Conservation (phyloP, 2,329 filamentous ascomycete species). For the Verticillium tricorpus region DNA sequence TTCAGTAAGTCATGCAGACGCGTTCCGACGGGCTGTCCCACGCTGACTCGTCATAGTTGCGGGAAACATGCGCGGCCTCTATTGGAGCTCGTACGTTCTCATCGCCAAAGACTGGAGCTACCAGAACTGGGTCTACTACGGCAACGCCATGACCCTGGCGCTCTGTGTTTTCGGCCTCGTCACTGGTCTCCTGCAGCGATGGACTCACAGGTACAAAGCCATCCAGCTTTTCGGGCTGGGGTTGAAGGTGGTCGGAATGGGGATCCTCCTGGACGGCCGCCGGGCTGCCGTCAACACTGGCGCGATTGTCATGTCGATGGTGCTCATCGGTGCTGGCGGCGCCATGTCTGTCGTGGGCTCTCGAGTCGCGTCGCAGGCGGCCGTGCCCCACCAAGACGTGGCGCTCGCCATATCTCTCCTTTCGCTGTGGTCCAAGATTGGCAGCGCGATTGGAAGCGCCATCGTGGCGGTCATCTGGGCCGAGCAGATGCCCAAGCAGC, state of each 20-base stretch:
- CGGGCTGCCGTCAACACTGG: constrained; percentile 7
- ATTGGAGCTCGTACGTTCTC: constrained; percentile 10
- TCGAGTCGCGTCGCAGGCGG: constrained; percentile 6
- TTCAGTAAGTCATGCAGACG: constrained; percentile 3
- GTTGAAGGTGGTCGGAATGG: constrained; percentile 21
- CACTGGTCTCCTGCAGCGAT: constrained; percentile 7
- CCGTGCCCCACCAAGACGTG: constrained; percentile 9
- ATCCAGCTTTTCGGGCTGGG: constrained; percentile 15
- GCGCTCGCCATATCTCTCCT: constrained; percentile 7
- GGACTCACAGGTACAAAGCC: constrained; percentile 9
- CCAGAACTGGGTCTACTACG: constrained; percentile 11
- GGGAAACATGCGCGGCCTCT: constrained; percentile 8
- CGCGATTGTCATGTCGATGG: constrained; percentile 69
- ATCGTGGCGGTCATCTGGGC: constrained; percentile 9
- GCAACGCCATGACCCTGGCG: constrained; percentile 8
- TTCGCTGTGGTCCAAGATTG: constrained; percentile 9
- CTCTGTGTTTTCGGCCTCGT: constrained; percentile 9
- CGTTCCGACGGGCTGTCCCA: neutral
- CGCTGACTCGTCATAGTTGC: constrained; percentile 1
- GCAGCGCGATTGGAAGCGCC: constrained; percentile 8
- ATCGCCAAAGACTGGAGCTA: constrained; percentile 10
- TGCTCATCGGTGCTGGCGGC: constrained; percentile 60
- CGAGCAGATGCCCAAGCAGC: constrained; percentile 18
- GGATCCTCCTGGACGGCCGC: constrained; percentile 13
- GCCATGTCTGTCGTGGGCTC: constrained; percentile 11